These are phyloP conservation scores for Croton setiger DNA, from an alignment of 441 rosid species.

Conservation along the genomic window DNA sequence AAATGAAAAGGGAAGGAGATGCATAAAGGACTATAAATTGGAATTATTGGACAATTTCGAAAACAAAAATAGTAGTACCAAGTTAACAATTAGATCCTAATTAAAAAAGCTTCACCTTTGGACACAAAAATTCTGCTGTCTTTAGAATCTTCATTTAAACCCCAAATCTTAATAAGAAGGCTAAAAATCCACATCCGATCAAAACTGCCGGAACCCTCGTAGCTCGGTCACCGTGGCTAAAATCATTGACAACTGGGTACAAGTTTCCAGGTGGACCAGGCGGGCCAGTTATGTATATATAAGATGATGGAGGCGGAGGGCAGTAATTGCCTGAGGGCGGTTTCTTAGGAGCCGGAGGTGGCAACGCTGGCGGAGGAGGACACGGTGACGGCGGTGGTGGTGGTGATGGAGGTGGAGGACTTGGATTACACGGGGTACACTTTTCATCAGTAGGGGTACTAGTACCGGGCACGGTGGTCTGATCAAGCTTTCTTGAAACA, in stretches of 20 bases:
- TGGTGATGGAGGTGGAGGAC: constrained; percentile 50
- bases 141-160: constrained; percentile 12
- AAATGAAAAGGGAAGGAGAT: no score
- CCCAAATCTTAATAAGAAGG: constrained; percentile 31
- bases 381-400: constrained; percentile 36
- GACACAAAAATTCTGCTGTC: neutral
- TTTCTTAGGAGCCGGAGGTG: constrained; percentile 49
- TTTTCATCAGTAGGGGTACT: constrained; percentile 31
- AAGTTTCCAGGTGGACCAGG: constrained; percentile 72
- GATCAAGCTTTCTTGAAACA: constrained; percentile 42
- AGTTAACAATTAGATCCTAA: neutral
- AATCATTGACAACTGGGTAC: constrained; percentile 56
- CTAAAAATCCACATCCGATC: constrained; percentile 41
- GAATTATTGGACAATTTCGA: constrained; percentile 21
- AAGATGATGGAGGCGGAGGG: constrained; percentile 58
- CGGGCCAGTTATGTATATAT: constrained; percentile 66
- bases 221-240: constrained; percentile 23
- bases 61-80: neutral
- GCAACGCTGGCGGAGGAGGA: constrained; percentile 45
- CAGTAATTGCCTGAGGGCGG: constrained; percentile 35
- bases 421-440: constrained; percentile 51
- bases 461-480: constrained; percentile 23
- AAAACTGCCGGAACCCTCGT: constrained; percentile 23
- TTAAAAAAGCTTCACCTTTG: neutral
- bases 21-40: neutral